Evolutionary conservation across 2,329 filamentous ascomycete species (phyloP).

Genomic region (Herpomyces periplanetae): DNA sequence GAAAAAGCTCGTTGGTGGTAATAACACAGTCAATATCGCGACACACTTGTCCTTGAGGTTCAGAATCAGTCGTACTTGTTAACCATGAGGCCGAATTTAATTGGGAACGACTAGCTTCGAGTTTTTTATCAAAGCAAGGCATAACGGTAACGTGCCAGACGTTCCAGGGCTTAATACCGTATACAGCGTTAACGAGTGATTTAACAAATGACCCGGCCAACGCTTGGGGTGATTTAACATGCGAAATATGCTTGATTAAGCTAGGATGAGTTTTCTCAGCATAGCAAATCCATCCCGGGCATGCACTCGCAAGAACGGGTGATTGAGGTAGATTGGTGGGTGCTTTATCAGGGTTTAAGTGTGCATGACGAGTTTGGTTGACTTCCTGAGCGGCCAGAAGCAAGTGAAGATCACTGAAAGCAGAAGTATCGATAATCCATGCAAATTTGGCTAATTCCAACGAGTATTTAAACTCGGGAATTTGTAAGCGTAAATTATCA

Average conservation of each 20-base stretch:
- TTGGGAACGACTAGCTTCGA: conserved; percentile 74
- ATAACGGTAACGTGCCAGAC: conserved; percentile 90
- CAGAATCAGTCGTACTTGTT: conserved; percentile 6
- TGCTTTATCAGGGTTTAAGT: conserved; percentile 6
- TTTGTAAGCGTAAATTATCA: too few species aligned
- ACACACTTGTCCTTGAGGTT: conserved; percentile 11
- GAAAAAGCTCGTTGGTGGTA: conserved; percentile 69
- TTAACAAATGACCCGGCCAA: conserved; percentile 65
- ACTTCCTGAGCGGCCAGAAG: too few species aligned
- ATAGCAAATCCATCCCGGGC: conserved; percentile 94
- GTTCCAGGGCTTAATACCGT: conserved; percentile 29
- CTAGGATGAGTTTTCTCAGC: conserved; percentile 92
- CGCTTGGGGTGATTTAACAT: conserved; percentile 72
- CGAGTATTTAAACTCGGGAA: too few species aligned
- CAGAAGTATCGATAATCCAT: too few species aligned
- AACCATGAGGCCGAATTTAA: conserved; percentile 42
- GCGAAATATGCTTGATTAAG: conserved; percentile 57
- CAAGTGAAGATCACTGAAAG: too few species aligned
- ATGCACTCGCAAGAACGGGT: conserved; percentile 51
- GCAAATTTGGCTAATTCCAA: too few species aligned
- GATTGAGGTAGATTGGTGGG: conserved; percentile 11
- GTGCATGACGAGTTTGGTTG: too few species aligned
- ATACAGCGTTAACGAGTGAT: conserved; percentile 29
- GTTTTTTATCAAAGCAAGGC: conserved; percentile 97
- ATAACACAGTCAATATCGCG: conserved; percentile 90